A percentile compares a stretch with the other conserved stretches of the same genome.
phyloP scores from a whole-genome alignment of 768 basidiomycete genomes.

The Filobasidium floriforme region DNA sequence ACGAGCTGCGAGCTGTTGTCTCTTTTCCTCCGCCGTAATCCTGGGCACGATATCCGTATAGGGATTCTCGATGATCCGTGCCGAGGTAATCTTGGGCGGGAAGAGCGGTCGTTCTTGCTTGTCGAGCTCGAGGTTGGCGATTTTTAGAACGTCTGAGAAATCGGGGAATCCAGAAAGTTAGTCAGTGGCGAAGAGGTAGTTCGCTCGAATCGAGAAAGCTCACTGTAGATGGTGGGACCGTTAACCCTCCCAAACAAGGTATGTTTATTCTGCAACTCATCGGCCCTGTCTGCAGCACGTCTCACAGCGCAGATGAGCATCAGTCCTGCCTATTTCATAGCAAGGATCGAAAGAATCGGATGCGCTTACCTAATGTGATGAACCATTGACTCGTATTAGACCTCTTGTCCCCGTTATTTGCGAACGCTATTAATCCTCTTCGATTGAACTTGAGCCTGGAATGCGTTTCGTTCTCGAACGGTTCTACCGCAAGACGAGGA shows the following conservation, averaged over 20 bases:
- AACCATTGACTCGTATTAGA: slow-evolving; percentile 94
- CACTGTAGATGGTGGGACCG: slow-evolving; percentile 44
- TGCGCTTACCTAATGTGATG: slow-evolving; percentile 67
- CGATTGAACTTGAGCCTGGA: slow-evolving; percentile 75
- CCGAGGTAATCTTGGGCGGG: slow-evolving; percentile 80
- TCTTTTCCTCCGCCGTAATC: slow-evolving; percentile 87
- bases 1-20: slow-evolving; percentile 67
- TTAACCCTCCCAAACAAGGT: slow-evolving; percentile 76
- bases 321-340: background rate
- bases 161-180: too few relatives aligned
- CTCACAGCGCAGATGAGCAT: background rate
- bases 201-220: too few relatives aligned
- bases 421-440: slow-evolving; percentile 89
- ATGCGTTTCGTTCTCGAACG: slow-evolving; percentile 89
- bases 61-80: slow-evolving; percentile 84
- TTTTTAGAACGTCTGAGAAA: slow-evolving; percentile 75
- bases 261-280: slow-evolving; percentile 88
- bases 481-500: slow-evolving; percentile 50
- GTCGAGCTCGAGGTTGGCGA: slow-evolving; percentile 63
- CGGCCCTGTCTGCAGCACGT: slow-evolving; percentile 64
- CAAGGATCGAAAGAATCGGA: background rate
- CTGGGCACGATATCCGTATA: slow-evolving; percentile 92
- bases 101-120: slow-evolving; percentile 45
- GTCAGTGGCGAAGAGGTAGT: too few relatives aligned
- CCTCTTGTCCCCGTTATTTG: slow-evolving; percentile 76